These are phyloP conservation scores for Penicillium sp. DNA, from an alignment of 2,329 filamentous ascomycete genomes.

Conservation along the genomic window DNA sequence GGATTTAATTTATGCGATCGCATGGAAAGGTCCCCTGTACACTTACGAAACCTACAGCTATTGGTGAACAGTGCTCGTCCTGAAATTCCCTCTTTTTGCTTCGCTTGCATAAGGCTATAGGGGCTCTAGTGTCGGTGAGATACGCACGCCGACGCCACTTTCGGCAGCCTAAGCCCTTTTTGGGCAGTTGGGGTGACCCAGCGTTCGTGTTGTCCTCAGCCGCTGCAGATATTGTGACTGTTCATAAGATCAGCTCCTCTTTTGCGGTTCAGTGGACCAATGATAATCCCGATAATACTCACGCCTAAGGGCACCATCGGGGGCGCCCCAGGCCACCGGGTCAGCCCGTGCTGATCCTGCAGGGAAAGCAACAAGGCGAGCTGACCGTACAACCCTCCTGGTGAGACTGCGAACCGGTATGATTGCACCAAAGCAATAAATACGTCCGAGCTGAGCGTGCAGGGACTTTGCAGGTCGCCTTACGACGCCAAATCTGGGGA, in stretches of 20 bases:
- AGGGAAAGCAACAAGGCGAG: neutral
- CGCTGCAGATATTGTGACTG: neutral
- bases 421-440: neutral
- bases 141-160: neutral
- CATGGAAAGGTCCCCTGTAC: neutral
- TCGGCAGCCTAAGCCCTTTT: conserved; percentile 1
- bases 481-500: neutral
- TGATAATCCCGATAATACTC: neutral
- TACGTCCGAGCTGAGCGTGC: neutral
- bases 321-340: neutral
- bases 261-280: neutral
- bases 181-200: neutral
- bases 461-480: neutral
- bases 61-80: neutral
- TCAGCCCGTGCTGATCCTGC: neutral
- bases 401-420: neutral
- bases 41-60: too few species aligned
- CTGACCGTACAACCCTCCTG: neutral
- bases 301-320: neutral
- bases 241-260: neutral
- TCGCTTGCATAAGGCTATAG: neutral
- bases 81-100: neutral
- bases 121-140: neutral
- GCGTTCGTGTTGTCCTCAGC: conserved; percentile 1
- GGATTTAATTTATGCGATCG: neutral